phyloP scores from a whole-genome alignment of 192 early-diverging fungal genomes.

The Backusella westeae region DNA sequence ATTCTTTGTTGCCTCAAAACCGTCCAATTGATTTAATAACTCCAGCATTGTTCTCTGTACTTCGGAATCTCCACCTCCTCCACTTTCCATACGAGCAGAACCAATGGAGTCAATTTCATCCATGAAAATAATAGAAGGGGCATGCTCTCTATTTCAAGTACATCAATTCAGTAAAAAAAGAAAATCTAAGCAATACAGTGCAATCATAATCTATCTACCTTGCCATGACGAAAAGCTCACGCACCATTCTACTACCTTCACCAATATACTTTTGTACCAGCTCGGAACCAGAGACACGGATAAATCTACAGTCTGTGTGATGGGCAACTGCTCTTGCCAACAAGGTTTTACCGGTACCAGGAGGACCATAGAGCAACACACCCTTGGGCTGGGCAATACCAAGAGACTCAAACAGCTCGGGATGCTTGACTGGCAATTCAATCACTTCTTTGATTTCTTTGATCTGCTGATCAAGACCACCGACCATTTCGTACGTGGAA shows the following conservation, averaged over 20 bases:
- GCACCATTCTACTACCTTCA: slow-evolving; percentile 89
- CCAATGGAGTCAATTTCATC: slow-evolving; percentile 93
- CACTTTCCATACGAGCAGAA: slow-evolving; percentile 77
- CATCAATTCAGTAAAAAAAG: neutral
- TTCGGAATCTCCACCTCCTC: slow-evolving; percentile 82
- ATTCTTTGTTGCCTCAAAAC: slow-evolving; percentile 88
- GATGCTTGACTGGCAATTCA: slow-evolving; percentile 99
- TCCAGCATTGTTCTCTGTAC: slow-evolving; percentile 92
- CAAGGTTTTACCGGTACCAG: slow-evolving; percentile 87
- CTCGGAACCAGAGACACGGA: slow-evolving; percentile 88
- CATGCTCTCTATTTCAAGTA: slow-evolving; percentile 64
- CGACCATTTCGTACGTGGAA: slow-evolving; percentile 99
- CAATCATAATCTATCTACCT: slow-evolving; percentile 39
- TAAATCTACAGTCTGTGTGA: slow-evolving; percentile 90
- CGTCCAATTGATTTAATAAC: slow-evolving; percentile 86
- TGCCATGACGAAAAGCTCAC: slow-evolving; percentile 89
- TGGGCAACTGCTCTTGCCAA: slow-evolving; percentile 90
- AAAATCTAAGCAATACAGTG: neutral
- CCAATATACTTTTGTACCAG: slow-evolving; percentile 94
- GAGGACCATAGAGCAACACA: slow-evolving; percentile 89
- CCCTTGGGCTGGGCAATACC: slow-evolving; percentile 99
- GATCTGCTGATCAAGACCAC: slow-evolving; percentile 98
- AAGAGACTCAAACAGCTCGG: slow-evolving; percentile 95
- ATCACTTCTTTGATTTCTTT: slow-evolving; percentile 99
- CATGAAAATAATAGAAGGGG: slow-evolving; percentile 92